Evolutionary conservation across 2,329 filamentous ascomycete species (phyloP), one percentile per base, ranked within the genome.

Genomic region (Ascochyta viciae-villosae): DNA sequence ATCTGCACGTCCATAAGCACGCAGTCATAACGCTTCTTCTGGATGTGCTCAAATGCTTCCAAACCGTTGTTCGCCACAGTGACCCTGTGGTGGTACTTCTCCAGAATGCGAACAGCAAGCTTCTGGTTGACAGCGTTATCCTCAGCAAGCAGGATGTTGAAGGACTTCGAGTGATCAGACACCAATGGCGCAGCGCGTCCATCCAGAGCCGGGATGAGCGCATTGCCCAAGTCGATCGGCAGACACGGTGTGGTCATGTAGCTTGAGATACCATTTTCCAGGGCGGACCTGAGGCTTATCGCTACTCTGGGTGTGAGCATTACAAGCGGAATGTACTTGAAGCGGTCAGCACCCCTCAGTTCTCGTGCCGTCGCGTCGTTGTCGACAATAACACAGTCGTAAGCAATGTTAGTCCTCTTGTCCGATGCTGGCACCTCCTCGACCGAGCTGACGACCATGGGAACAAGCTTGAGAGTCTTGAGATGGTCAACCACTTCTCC

Each of bases 1-100:
- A 99, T 99, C 75, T 98, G 95, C 16, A 99, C 95, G 73, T 99
- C 95, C 95, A 99, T 99, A 44, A 99, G 84, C 62, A 99, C 95
- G 59, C 96, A 91, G 75, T 99, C 95, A 74, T 96, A 99, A 73
- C 91, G 89, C 79, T 90, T 94, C 74, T 89, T 87, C 82, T 96
- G 93, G 66, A 97, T 88, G n/a, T 90, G 88, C 72, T 97, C 90
- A 13, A 98, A 87, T 1, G 95, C 95, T 72, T 98, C 94, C 62
- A 93, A 85, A 58, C 95, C 95, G 73, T 99, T 99, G 68, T 93
- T 92, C 39, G 96, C 95, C 23, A 99, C 95, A 1, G 90, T 94
- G 23, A 96, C 91, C 24, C 89, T 88, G 72, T 96, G 91, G 72
- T 97, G 93, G 76, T 97, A 96, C 77, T 97, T 97, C 77, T 97